Percentiles rank a stretch among this genome's conserved stretches.
Evolutionary conservation across 2,329 filamentous ascomycete genomes (phyloP).

Genomic region (Hortaea sp.): DNA sequence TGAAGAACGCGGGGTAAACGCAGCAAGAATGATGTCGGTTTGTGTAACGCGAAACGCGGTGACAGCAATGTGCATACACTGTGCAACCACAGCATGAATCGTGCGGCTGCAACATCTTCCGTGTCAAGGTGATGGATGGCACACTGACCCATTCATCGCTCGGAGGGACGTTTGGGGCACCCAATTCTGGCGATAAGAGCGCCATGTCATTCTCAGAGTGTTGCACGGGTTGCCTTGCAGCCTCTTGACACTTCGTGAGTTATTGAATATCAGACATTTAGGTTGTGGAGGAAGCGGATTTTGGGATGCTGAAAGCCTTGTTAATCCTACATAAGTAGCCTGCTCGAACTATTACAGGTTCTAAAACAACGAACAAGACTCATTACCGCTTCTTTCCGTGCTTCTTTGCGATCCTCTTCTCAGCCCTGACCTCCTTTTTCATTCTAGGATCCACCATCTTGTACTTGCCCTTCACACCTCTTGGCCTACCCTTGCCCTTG

Average conservation of each 20-base stretch:
- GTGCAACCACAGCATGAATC: neutral
- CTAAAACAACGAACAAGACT: too few species aligned
- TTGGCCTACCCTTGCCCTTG: constrained; percentile 75
- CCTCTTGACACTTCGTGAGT: too few species aligned
- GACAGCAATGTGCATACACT: neutral
- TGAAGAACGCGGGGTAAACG: neutral
- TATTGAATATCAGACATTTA: too few species aligned
- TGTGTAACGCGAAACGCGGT: neutral
- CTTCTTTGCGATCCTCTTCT: constrained; percentile 73
- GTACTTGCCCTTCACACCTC: constrained; percentile 89
- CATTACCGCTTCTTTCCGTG: neutral
- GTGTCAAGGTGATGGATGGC: neutral
- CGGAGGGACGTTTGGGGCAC: too few species aligned
- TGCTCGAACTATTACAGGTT: too few species aligned
- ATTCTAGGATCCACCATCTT: constrained; percentile 92
- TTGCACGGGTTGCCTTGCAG: too few species aligned
- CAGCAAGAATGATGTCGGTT: neutral
- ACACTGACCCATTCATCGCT: too few species aligned
- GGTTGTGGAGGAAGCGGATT: too few species aligned
- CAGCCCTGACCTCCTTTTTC: constrained; percentile 89
- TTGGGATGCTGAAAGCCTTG: too few species aligned
- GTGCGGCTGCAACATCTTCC: neutral
- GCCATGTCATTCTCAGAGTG: too few species aligned
- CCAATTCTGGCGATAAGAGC: too few species aligned
- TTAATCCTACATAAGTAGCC: too few species aligned